Conservation (phyloP, 495 filamentous ascomycete genomes). For the Penicillium cosmopolitanum region DNA sequence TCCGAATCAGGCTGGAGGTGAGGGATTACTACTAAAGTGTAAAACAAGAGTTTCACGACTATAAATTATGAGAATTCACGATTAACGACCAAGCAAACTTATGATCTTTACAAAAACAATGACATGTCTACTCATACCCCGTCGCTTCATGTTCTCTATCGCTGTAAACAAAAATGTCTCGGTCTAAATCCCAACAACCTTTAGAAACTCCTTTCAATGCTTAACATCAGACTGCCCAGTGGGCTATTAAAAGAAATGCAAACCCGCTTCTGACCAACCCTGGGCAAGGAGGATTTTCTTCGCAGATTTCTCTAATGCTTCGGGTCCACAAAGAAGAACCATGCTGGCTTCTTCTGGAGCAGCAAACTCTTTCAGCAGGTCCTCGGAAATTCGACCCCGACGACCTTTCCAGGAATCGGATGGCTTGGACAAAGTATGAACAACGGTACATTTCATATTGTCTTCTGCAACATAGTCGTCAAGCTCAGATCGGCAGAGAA, state of each 20-base stretch:
- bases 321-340: slow-evolving; percentile 85
- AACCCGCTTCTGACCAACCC: slow-evolving; percentile 79
- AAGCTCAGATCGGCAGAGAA: slow-evolving; percentile 77
- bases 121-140: background rate
- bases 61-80: slow-evolving; percentile 8
- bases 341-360: slow-evolving; percentile 57
- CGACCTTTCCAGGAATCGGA: slow-evolving; percentile 70
- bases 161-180: background rate
- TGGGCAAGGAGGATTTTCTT: slow-evolving; percentile 62
- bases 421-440: slow-evolving; percentile 72
- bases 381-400: slow-evolving; percentile 67
- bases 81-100: slow-evolving; percentile 16
- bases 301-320: slow-evolving; percentile 72
- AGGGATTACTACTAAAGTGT: slow-evolving; percentile 49
- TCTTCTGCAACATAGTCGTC: slow-evolving; percentile 61
- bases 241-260: slow-evolving; percentile 74
- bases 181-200: background rate
- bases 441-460: slow-evolving; percentile 60
- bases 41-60: background rate
- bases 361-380: slow-evolving; percentile 65
- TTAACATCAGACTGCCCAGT: background rate
- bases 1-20: slow-evolving; percentile 53
- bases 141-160: background rate
- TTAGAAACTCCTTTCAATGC: background rate
- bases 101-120: background rate